Conservation (phyloP, 306 rosid species). For the Prunus mongolica region DNA sequence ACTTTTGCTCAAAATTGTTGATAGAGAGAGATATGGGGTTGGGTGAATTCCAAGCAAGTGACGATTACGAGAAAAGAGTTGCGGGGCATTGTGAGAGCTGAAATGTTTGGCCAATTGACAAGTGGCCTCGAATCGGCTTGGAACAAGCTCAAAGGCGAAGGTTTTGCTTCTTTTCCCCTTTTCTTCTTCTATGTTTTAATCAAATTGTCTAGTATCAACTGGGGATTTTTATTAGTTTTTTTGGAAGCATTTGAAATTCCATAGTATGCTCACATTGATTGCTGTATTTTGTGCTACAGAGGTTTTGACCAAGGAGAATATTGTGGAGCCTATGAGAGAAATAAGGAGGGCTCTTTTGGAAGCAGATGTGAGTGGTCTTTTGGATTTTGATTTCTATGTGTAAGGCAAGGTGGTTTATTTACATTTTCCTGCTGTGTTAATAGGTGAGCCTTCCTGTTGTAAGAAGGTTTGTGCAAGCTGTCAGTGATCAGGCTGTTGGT, state of each 20-base stretch:
- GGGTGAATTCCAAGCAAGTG: slow-evolving; percentile 63
- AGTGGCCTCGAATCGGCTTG: slow-evolving; percentile 92
- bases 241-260: background rate
- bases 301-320: slow-evolving; percentile 92
- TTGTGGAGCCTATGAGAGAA: slow-evolving; percentile 96
- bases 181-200: background rate
- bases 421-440: slow-evolving; percentile 21
- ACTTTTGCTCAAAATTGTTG: background rate
- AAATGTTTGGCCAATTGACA: slow-evolving; percentile 93
- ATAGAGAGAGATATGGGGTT: slow-evolving; percentile 86
- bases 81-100: slow-evolving; percentile 75
- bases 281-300: slow-evolving; percentile 44
- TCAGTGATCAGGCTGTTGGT: slow-evolving; percentile 91
- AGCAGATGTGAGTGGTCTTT: slow-evolving; percentile 71
- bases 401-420: slow-evolving; percentile 2
- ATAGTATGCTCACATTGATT: background rate
- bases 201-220: background rate
- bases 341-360: slow-evolving; percentile 96
- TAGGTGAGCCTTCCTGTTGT: slow-evolving; percentile 99
- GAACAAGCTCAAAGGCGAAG: slow-evolving; percentile 98
- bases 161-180: slow-evolving; percentile 21
- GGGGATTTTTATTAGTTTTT: background rate
- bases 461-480: slow-evolving; percentile 89
- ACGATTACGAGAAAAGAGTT: slow-evolving; percentile 27
- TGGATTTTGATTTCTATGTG: slow-evolving; percentile 3